Percentiles rank a stretch among this genome's conserved stretches.
phyloP scores from a whole-genome alignment of 2,329 filamentous ascomycete species.

The Laburnicola sp. region DNA sequence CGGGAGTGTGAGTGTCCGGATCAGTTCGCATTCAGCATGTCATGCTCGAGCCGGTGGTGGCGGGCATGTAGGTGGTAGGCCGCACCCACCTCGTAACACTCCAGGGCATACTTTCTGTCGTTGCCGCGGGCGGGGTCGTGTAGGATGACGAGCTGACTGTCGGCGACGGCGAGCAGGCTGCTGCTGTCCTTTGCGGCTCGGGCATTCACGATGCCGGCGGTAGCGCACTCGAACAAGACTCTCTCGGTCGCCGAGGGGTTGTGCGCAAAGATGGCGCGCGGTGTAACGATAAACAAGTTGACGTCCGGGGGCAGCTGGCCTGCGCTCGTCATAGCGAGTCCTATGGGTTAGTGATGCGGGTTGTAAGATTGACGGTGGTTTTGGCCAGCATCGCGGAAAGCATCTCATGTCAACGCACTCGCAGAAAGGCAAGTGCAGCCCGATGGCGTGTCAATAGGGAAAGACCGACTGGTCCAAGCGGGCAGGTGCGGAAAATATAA shows the following conservation, averaged over 20 bases:
- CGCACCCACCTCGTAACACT: no score
- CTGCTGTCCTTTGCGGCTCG: slow-evolving; percentile 49
- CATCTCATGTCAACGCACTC: no score
- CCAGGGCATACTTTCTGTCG: slow-evolving; percentile 51
- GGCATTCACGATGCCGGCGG: slow-evolving; percentile 51
- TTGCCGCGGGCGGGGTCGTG: slow-evolving; percentile 48
- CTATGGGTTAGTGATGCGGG: slow-evolving; percentile 8
- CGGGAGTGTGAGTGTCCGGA: no score
- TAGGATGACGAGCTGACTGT: slow-evolving; percentile 52
- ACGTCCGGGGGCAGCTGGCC: slow-evolving; percentile 2
- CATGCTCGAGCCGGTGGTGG: no score
- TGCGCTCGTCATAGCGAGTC: background rate
- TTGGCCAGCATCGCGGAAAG: background rate
- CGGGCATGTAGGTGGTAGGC: no score
- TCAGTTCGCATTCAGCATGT: no score
- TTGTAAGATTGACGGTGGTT: slow-evolving; percentile 8
- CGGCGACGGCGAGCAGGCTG: slow-evolving; percentile 53
- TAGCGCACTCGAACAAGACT: slow-evolving; percentile 50
- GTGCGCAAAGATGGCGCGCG: slow-evolving; percentile 41
- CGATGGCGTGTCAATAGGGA: background rate
- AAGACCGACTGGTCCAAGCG: background rate
- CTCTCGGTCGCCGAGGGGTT: slow-evolving; percentile 42
- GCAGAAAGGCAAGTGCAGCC: background rate
- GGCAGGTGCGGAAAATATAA: background rate
- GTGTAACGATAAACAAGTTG: slow-evolving; percentile 52